Evolutionary conservation across 140 eudicot genomes (phyloP).

Genomic region (Ambrosia hybrid): DNA sequence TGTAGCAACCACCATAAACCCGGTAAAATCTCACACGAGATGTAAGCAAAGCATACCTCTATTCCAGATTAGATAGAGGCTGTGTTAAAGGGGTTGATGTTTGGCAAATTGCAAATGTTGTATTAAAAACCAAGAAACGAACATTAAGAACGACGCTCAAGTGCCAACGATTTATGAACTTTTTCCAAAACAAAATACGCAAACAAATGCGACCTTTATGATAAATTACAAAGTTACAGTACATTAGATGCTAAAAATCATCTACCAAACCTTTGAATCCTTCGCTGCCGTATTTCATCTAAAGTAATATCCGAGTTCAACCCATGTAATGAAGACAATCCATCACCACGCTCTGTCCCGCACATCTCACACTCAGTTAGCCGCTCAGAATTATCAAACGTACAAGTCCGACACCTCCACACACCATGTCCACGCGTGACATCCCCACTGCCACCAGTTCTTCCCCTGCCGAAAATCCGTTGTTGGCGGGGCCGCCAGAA

Average conservation of each 20-base stretch:
- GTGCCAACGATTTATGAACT: not conserved
- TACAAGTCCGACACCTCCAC: slow-evolving; percentile 83
- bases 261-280: slow-evolving; percentile 69
- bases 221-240: not conserved
- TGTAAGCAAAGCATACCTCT: too few species aligned
- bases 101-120: too few species aligned
- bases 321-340: slow-evolving; percentile 27
- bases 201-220: not conserved
- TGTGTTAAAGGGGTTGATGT: too few species aligned
- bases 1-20: too few species aligned
- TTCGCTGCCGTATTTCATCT: slow-evolving; percentile 61
- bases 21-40: too few species aligned
- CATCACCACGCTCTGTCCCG: slow-evolving; percentile 46
- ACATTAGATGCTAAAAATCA: slow-evolving; percentile 25
- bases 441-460: slow-evolving; percentile 25
- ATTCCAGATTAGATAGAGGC: too few species aligned
- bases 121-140: too few species aligned
- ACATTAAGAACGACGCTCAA: not conserved
- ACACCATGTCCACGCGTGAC: slow-evolving; percentile 29
- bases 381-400: slow-evolving; percentile 65
- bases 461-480: slow-evolving; percentile 45
- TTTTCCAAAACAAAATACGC: not conserved
- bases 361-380: slow-evolving; percentile 72
- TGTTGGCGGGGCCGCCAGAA: slow-evolving; percentile 21
- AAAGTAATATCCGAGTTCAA: slow-evolving; percentile 28